Percentiles rank a stretch among this genome's conserved stretches.
phyloP scores from a whole-genome alignment of 2,329 filamentous ascomycete species.

The Phyllosticta ampelicida region DNA sequence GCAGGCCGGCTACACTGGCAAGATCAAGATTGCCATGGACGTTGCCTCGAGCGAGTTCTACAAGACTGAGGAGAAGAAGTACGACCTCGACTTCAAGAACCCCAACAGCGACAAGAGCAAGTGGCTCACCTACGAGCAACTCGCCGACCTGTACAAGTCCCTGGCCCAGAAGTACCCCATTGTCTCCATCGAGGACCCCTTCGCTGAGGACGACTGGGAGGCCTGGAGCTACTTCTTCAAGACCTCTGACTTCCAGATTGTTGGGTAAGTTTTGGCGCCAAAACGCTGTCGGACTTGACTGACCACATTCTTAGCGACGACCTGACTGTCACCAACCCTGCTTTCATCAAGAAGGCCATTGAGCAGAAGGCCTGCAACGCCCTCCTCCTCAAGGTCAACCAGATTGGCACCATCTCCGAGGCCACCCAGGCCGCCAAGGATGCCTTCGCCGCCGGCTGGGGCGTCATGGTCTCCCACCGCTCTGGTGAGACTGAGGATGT shows the following conservation, averaged over 20 bases:
- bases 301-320: constrained; percentile 55
- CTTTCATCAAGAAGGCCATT: constrained; percentile 99
- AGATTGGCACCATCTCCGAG: constrained; percentile 97
- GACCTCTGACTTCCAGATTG: constrained; percentile 96
- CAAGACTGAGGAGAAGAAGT: constrained; percentile 93
- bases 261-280: constrained; percentile 44
- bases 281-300: background rate
- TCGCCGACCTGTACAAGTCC: constrained; percentile 80
- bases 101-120: constrained; percentile 89
- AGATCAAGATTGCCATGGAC: constrained; percentile 98
- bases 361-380: constrained; percentile 98
- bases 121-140: constrained; percentile 98
- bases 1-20: constrained; percentile 85
- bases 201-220: constrained; percentile 99
- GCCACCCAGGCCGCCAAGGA: constrained; percentile 99
- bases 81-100: constrained; percentile 99
- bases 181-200: constrained; percentile 97
- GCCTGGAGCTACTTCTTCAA: constrained; percentile 99
- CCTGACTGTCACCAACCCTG: constrained; percentile 96
- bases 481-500: constrained; percentile 99
- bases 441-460: constrained; percentile 90
- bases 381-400: constrained; percentile 98
- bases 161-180: constrained; percentile 95
- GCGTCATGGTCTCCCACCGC: constrained; percentile 98
- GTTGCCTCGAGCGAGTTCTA: constrained; percentile 99